Evolutionary conservation across 108 stramenopile genomes (phyloP), one percentile per base, ranked within the genome.

Genomic region (Cyclotella sp.): DNA sequence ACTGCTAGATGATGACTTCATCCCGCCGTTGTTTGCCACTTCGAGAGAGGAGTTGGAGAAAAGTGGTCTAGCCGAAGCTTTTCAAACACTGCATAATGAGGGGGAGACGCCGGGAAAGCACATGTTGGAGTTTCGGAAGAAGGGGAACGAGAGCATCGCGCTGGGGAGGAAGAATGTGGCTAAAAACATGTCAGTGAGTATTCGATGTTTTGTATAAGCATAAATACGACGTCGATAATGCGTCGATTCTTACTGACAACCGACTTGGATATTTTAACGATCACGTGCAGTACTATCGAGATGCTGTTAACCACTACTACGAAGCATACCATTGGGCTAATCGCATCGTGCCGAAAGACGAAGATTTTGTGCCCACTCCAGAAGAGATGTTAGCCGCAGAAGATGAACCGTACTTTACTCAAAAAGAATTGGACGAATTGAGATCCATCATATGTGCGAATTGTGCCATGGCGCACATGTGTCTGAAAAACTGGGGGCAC

Each of bases 271-370:
- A 51, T 51, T 60, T 34, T 46, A 29, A 24, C 9, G 21, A 30
- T 26, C 69, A 7, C 42, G 8, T 45, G 15, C 88, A 93, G 76
- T 96, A 93, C 63, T 96, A 88, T 76, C 92, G 95, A 1, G 90
- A 92, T 74, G 95, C 95, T n/a, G 75, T 96, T 40, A 96, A 96
- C 69, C 92, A 93, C 73, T 96, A 94, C 55, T 91, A 90, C 42
- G 90, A 93, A 83, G 87, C 93, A 40, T 83, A 88, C 27, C 88
- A 82, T 14, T 96, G 93, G 93, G 91, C 92, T 13, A 72, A 84
- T 55, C 88, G 89, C 51, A 87, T 96, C 41, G 87, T 85, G 45
- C 90, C 93, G 0, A 80, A 80, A 52, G 72, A 81, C 28, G 84
- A 84, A 47, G 79, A 89, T 42, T 90, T 89, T 63, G 86, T 84